phyloP scores from a whole-genome alignment of 116 monocot species.

The Papilionanthe hybrid region DNA sequence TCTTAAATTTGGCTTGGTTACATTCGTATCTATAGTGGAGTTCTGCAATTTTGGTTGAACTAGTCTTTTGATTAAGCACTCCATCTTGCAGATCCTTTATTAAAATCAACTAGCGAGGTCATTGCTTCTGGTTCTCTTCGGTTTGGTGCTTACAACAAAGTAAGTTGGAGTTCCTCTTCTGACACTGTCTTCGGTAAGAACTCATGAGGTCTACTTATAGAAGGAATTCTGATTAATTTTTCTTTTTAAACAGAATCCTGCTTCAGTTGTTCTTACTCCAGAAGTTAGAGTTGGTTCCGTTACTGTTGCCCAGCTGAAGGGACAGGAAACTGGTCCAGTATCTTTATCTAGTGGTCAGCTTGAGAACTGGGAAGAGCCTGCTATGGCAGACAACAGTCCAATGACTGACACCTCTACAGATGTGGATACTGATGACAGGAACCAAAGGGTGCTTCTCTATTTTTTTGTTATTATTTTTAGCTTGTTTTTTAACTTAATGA shows the following conservation, averaged over 20 bases:
- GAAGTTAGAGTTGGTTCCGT: slow-evolving; percentile 22
- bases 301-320: slow-evolving; percentile 17
- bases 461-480: slow-evolving; percentile 1
- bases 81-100: slow-evolving; percentile 27
- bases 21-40: neutral
- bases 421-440: slow-evolving; percentile 78
- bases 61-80: neutral
- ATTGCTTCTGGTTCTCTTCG: slow-evolving; percentile 33
- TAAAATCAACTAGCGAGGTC: slow-evolving; percentile 15
- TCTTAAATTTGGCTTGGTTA: too few relatives aligned
- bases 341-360: slow-evolving; percentile 24
- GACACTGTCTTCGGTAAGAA: neutral
- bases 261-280: slow-evolving; percentile 28
- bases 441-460: slow-evolving; percentile 50
- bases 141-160: slow-evolving; percentile 22
- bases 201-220: neutral
- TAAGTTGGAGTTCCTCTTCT: slow-evolving; percentile 4
- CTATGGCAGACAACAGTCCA: slow-evolving; percentile 80
- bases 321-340: slow-evolving; percentile 21
- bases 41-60: neutral
- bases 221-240: slow-evolving; percentile 6
- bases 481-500: neutral
- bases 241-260: slow-evolving; percentile 13
- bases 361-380: slow-evolving; percentile 55
- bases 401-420: slow-evolving; percentile 97